These are phyloP conservation scores for Rhizopogon vesiculosus DNA, from an alignment of 768 basidiomycete species.

Conservation along the genomic window DNA sequence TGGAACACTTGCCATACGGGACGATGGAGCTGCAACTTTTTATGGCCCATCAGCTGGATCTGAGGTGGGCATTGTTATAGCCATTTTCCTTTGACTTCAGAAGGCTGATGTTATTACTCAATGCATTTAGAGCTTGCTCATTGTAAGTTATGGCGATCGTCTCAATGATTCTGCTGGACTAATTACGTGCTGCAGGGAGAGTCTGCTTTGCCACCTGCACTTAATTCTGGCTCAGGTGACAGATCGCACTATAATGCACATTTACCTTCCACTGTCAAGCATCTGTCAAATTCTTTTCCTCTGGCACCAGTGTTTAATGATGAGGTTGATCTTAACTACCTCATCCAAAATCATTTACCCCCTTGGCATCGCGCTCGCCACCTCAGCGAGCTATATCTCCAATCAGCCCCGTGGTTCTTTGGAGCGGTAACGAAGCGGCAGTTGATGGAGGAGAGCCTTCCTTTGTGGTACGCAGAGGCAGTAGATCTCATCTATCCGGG, in stretches of 20 bases:
- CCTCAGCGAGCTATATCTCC: slow-evolving; percentile 65
- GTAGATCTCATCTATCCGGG: slow-evolving; percentile 20
- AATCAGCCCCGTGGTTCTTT: slow-evolving; percentile 80
- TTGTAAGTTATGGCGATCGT: slow-evolving; percentile 34
- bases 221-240: not conserved
- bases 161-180: not conserved
- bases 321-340: slow-evolving; percentile 38
- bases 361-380: slow-evolving; percentile 52
- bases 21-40: slow-evolving; percentile 67
- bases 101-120: not conserved
- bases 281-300: slow-evolving; percentile 43
- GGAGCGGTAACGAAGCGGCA: slow-evolving; percentile 63
- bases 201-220: slow-evolving; percentile 1
- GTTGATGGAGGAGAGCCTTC: slow-evolving; percentile 60
- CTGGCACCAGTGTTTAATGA: slow-evolving; percentile 34
- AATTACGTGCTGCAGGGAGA: slow-evolving; percentile 18
- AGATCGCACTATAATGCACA: not conserved
- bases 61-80: slow-evolving; percentile 44
- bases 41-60: slow-evolving; percentile 70
- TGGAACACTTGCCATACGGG: slow-evolving; percentile 63
- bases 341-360: slow-evolving; percentile 51
- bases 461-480: slow-evolving; percentile 59
- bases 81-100: slow-evolving; percentile 18
- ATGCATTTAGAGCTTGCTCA: slow-evolving; percentile 43
- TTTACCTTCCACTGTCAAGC: slow-evolving; percentile 20